phyloP scores from a whole-genome alignment of 2,329 filamentous ascomycete species.

The Neonectria neomacrospora region DNA sequence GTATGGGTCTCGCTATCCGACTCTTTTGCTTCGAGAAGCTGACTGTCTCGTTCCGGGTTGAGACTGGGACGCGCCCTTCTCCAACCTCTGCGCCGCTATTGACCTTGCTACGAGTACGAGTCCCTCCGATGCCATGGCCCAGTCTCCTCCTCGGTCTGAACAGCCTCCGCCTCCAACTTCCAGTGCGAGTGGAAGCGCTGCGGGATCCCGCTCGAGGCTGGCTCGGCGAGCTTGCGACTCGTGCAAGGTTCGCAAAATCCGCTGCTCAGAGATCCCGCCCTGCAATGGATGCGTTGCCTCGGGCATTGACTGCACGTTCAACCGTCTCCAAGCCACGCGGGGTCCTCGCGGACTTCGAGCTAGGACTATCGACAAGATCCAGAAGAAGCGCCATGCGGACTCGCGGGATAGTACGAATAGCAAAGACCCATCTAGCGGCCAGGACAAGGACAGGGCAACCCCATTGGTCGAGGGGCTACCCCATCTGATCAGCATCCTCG shows the following conservation, averaged over 20 bases:
- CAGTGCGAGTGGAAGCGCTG: slow-evolving; percentile 31
- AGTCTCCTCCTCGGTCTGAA: slow-evolving; percentile 10
- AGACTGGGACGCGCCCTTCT: slow-evolving; percentile 24
- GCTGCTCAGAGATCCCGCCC: slow-evolving; percentile 59
- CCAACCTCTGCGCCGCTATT: slow-evolving; percentile 18
- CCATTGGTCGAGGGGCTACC: slow-evolving; percentile 37
- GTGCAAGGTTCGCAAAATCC: slow-evolving; percentile 64
- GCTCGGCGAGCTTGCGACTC: slow-evolving; percentile 58
- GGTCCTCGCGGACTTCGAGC: slow-evolving; percentile 59
- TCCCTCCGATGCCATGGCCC: slow-evolving; percentile 22
- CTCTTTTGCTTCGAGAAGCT: slow-evolving; percentile 22
- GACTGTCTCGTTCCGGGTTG: slow-evolving; percentile 6
- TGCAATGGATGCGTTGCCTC: slow-evolving; percentile 58
- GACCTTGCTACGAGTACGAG: slow-evolving; percentile 15
- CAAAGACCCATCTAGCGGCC: slow-evolving; percentile 14
- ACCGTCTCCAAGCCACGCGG: slow-evolving; percentile 55
- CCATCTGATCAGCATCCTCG: slow-evolving; percentile 48
- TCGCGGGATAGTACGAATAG: slow-evolving; percentile 14
- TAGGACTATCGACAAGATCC: slow-evolving; percentile 57
- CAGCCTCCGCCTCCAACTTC: slow-evolving; percentile 21
- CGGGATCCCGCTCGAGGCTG: slow-evolving; percentile 34
- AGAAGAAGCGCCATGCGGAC: slow-evolving; percentile 34
- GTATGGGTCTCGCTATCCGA: slow-evolving; percentile 20
- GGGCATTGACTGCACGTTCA: slow-evolving; percentile 62
- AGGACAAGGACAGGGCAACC: slow-evolving; percentile 19